Evolutionary conservation across 2,329 filamentous ascomycete species (phyloP).

Genomic region (Anisogramma anomala): DNA sequence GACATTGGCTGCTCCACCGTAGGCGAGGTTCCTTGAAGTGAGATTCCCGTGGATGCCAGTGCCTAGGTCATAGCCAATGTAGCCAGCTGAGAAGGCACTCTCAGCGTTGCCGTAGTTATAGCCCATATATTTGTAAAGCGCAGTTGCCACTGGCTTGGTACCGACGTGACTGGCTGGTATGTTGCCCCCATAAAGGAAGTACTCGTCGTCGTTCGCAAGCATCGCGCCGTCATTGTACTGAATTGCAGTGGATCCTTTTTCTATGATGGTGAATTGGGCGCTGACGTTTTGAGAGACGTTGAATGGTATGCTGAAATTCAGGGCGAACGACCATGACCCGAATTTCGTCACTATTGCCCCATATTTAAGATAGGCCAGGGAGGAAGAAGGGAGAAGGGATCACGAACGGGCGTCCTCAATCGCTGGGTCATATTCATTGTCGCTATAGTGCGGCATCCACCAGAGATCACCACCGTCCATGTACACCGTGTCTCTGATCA

Average conservation of each 20-base stretch:
- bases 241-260: constrained; percentile 33
- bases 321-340: constrained; percentile 40
- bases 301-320: constrained; percentile 49
- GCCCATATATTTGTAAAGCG: constrained; percentile 38
- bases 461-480: constrained; percentile 49
- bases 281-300: constrained; percentile 41
- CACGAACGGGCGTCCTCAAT: constrained; percentile 33
- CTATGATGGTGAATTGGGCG: constrained; percentile 31
- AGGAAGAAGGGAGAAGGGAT: neutral
- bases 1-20: constrained; percentile 50
- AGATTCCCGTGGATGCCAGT: constrained; percentile 16
- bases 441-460: constrained; percentile 39
- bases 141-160: constrained; percentile 28
- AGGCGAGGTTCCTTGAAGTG: constrained; percentile 51
- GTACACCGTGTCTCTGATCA: constrained; percentile 52
- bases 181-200: constrained; percentile 54
- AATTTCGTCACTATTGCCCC: too few relatives aligned
- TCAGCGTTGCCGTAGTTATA: constrained; percentile 39
- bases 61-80: constrained; percentile 30
- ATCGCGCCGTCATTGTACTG: constrained; percentile 50
- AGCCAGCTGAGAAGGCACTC: constrained; percentile 31
- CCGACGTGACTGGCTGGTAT: constrained; percentile 23
- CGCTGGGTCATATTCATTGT: constrained; percentile 27
- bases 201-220: constrained; percentile 52
- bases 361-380: constrained; percentile 24